Percentiles rank a stretch among this genome's conserved stretches.
Evolutionary conservation across 139 green algal species (phyloP).

Genomic region (Deuterostichococcus epilithicus): DNA sequence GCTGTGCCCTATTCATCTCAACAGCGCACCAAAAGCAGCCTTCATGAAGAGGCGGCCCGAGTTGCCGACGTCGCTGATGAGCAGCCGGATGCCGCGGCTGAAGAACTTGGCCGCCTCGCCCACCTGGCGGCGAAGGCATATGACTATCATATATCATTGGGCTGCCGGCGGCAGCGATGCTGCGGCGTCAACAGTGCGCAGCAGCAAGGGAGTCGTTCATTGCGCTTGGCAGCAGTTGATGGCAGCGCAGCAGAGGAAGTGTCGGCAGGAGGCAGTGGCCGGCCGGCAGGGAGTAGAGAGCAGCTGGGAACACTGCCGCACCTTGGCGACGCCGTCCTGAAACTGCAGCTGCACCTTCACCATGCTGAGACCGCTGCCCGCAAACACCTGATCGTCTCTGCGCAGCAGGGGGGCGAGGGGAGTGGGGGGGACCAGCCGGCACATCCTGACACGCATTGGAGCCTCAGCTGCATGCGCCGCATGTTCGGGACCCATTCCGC

Average conservation of each 20-base stretch:
- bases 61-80: conserved; percentile 63
- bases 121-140: conserved; percentile 20
- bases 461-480: not conserved
- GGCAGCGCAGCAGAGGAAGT: no score
- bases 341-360: conserved; percentile 40
- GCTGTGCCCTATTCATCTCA: no score
- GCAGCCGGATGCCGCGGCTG: conserved; percentile 70
- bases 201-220: no score
- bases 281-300: no score
- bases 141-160: no score
- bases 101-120: conserved; percentile 81
- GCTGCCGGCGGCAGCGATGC: no score
- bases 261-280: not conserved
- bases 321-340: conserved; percentile 34
- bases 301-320: no score
- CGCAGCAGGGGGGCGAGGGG: not conserved
- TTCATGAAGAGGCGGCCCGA: conserved; percentile 66
- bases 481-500: no score
- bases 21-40: conserved; percentile 32
- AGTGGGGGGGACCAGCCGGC: no score
- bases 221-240: no score
- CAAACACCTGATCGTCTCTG: conserved; percentile 74
- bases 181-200: no score
- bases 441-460: not conserved
- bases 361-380: conserved; percentile 32